Conservation (phyloP, 306 rosid genomes). For the Pueraria montana region DNA sequence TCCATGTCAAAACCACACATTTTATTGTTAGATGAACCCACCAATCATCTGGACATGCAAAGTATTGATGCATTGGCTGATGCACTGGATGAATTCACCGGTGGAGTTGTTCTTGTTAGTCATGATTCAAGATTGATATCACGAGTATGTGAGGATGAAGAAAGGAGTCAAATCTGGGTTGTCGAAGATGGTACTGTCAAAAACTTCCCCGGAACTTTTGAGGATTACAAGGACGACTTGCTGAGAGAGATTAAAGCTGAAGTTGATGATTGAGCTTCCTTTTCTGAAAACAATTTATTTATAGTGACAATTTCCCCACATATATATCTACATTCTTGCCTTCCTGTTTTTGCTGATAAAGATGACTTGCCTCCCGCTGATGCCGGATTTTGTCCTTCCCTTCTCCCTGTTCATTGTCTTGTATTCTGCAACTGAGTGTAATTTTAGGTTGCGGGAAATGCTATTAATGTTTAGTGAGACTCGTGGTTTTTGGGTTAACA, state of each 20-base stretch:
- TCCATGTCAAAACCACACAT: conserved; percentile 91
- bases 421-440: conserved; percentile 43
- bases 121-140: conserved; percentile 84
- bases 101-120: conserved; percentile 84
- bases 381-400: conserved; percentile 31
- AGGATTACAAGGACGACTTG: conserved; percentile 72
- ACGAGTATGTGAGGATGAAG: conserved; percentile 78
- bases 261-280: conserved; percentile 62
- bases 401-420: neutral
- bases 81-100: conserved; percentile 74
- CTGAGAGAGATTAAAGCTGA: conserved; percentile 68
- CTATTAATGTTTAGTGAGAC: neutral
- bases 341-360: conserved; percentile 27
- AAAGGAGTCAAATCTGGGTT: conserved; percentile 83
- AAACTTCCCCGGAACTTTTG: conserved; percentile 59
- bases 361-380: conserved; percentile 3
- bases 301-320: conserved; percentile 5
- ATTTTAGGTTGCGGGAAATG: conserved; percentile 34
- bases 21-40: conserved; percentile 81
- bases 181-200: conserved; percentile 75
- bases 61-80: conserved; percentile 83
- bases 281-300: conserved; percentile 15
- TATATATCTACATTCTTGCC: neutral
- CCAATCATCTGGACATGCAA: conserved; percentile 86
- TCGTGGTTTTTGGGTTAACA: neutral